Percentiles rank a stretch among this genome's conserved stretches.
Conservation (phyloP, 139 green algal species). For the Tetradesmus lagerheimii region DNA sequence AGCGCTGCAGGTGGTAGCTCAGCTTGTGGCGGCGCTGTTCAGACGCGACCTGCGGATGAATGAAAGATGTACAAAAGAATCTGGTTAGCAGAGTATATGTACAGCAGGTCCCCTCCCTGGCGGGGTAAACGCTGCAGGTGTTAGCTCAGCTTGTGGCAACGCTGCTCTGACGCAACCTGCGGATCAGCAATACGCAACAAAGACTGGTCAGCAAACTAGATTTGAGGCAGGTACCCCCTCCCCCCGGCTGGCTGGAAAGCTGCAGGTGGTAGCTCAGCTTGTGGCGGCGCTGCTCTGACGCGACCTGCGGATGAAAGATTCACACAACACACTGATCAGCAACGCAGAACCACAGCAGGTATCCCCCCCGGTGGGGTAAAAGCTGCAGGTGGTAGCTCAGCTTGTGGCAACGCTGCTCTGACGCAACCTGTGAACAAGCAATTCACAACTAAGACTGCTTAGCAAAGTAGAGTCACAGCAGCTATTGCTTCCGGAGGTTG, state of each 20-base stretch:
- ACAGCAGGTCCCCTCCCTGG: no score
- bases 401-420: constrained; percentile 94
- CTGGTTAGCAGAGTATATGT: no score
- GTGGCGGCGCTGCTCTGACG: constrained; percentile 89
- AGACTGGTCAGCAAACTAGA: no score
- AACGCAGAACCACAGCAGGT: no score
- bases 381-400: constrained; percentile 72
- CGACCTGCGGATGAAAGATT: constrained; percentile 59
- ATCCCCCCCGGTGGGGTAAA: no score
- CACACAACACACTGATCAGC: no score
- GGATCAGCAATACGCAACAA: not conserved
- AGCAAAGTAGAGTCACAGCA: no score
- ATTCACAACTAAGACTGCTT: not conserved
- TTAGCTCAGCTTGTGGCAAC: constrained; percentile 93
- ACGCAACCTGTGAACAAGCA: constrained; percentile 63
- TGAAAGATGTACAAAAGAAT: no score
- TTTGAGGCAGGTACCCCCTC: no score
- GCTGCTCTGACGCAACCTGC: constrained; percentile 85
- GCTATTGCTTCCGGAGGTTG: no score
- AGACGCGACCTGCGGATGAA: constrained; percentile 68
- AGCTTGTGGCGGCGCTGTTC: constrained; percentile 95
- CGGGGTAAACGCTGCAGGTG: constrained; percentile 53
- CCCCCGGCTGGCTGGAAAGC: no score
- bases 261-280: constrained; percentile 88
- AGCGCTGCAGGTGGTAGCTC: constrained; percentile 73